Evolutionary conservation across 148 eudicot genomes (phyloP).

Genomic region (Fagopyrum tataricum): DNA sequence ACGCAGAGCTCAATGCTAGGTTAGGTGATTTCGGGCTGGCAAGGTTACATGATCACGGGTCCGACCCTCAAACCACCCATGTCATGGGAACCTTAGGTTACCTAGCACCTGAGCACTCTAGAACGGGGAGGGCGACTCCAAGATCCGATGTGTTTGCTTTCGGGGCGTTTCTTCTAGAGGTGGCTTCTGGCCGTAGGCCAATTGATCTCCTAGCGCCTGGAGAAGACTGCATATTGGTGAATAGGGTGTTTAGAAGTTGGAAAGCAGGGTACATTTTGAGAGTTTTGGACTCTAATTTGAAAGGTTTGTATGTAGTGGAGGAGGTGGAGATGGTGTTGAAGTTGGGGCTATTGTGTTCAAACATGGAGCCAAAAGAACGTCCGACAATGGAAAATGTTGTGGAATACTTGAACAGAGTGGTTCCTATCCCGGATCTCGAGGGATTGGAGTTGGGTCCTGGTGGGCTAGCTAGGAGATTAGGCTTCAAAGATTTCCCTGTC

Average conservation of each 20-base stretch:
- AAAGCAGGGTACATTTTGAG: background rate
- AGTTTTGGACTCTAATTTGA: conserved; percentile 10
- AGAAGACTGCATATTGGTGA: conserved; percentile 12
- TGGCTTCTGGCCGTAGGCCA: conserved; percentile 17
- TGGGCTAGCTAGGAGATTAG: background rate
- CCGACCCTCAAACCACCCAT: conserved; percentile 13
- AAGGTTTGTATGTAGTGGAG: background rate
- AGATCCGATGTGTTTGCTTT: conserved; percentile 15
- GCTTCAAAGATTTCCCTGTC: too few relatives aligned
- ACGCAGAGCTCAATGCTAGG: conserved; percentile 2
- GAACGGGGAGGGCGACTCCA: conserved; percentile 7
- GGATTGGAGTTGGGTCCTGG: background rate
- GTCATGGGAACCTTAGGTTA: conserved; percentile 12
- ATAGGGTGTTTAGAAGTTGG: conserved; percentile 5
- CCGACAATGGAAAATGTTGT: conserved; percentile 34
- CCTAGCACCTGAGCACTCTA: conserved; percentile 14
- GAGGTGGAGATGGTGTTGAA: conserved; percentile 27
- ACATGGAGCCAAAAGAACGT: conserved; percentile 20
- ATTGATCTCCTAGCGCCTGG: background rate
- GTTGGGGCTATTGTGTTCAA: conserved; percentile 32
- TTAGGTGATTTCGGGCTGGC: conserved; percentile 15
- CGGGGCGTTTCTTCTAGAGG: conserved; percentile 19
- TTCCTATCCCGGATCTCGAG: conserved; percentile 2
- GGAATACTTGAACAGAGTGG: conserved; percentile 19
- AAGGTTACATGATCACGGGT: conserved; percentile 2